These are phyloP conservation scores for Sporothrix sp. DNA, from an alignment of 2,329 filamentous ascomycete species.

Conservation along the genomic window DNA sequence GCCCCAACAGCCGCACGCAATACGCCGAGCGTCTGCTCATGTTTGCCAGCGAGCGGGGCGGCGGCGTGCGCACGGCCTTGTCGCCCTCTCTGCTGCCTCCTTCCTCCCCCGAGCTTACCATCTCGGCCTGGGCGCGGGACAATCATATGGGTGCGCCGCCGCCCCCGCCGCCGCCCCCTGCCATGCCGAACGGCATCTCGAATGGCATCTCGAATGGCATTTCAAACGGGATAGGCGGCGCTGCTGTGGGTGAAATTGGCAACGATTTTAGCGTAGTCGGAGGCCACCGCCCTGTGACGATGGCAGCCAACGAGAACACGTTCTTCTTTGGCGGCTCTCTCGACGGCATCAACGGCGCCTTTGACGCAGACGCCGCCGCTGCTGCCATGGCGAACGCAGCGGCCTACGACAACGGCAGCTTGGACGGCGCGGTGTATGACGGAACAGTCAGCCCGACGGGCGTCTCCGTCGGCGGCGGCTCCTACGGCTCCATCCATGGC, in stretches of 20 bases:
- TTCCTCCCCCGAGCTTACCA: conserved; percentile 12
- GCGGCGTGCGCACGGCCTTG: conserved; percentile 25
- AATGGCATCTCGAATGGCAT: too few species aligned
- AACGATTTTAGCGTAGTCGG: not conserved
- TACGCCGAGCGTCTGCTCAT: conserved; percentile 34
- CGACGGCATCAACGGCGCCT: not conserved
- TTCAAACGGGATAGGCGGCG: not conserved
- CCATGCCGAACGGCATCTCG: too few species aligned
- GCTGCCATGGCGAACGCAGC: not conserved
- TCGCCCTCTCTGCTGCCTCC: conserved; percentile 21
- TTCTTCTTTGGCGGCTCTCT: not conserved
- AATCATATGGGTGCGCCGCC: too few species aligned
- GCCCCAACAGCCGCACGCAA: conserved; percentile 33
- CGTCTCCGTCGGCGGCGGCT: conserved; percentile 2
- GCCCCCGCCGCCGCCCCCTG: too few species aligned
- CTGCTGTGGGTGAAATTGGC: conserved; percentile 13
- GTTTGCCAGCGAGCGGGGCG: conserved; percentile 31
- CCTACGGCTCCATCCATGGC: not conserved
- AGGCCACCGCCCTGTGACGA: not conserved
- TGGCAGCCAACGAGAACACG: not conserved
- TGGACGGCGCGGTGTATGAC: conserved; percentile 3
- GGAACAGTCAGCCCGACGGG: conserved; percentile 5
- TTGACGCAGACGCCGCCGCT: not conserved
- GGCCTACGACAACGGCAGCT: conserved; percentile 1
- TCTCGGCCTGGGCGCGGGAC: not conserved